Evolutionary conservation across 2,329 filamentous ascomycete species (phyloP).

Genomic region (Dendrostoma leiphaemia): DNA sequence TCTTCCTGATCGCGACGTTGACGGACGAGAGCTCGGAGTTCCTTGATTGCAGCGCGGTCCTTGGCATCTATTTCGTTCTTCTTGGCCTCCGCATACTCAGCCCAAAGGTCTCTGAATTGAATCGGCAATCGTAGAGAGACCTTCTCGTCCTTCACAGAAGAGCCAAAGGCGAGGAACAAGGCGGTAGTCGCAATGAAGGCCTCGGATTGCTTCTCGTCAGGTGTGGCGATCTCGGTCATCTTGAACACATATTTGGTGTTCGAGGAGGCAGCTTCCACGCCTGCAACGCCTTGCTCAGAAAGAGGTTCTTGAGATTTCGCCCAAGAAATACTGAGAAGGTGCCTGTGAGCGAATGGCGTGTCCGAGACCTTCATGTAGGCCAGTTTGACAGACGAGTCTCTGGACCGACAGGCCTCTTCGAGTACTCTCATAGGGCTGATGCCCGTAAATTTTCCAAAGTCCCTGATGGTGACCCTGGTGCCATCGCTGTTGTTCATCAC

Average conservation of each 20-base stretch:
- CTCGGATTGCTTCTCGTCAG: conserved; percentile 79
- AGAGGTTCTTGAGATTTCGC: conserved; percentile 64
- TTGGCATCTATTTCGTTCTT: conserved; percentile 67
- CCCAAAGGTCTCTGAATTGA: conserved; percentile 82
- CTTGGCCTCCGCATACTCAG: conserved; percentile 69
- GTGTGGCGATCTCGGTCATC: conserved; percentile 72
- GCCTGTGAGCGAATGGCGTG: conserved; percentile 71
- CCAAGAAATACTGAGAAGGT: conserved; percentile 75
- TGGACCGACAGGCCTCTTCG: conserved; percentile 84
- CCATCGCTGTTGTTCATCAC: conserved; percentile 53
- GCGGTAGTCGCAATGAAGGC: conserved; percentile 79
- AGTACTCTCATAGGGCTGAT: conserved; percentile 72
- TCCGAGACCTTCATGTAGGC: conserved; percentile 69
- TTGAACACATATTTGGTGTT: conserved; percentile 62
- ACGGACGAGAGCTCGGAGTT: conserved; percentile 68
- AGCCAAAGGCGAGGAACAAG: conserved; percentile 76
- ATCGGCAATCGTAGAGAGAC: conserved; percentile 74
- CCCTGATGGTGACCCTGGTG: conserved; percentile 61
- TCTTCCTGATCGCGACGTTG: conserved; percentile 67
- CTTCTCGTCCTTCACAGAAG: conserved; percentile 83
- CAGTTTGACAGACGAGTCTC: conserved; percentile 68
- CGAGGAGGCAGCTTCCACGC: conserved; percentile 44
- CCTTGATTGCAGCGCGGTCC: conserved; percentile 68
- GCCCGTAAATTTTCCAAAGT: conserved; percentile 83
- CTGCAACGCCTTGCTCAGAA: conserved; percentile 34